Percentiles rank a stretch among this genome's conserved stretches.
phyloP scores from a whole-genome alignment of 2,329 filamentous ascomycete genomes.

The Penicillium sp. region DNA sequence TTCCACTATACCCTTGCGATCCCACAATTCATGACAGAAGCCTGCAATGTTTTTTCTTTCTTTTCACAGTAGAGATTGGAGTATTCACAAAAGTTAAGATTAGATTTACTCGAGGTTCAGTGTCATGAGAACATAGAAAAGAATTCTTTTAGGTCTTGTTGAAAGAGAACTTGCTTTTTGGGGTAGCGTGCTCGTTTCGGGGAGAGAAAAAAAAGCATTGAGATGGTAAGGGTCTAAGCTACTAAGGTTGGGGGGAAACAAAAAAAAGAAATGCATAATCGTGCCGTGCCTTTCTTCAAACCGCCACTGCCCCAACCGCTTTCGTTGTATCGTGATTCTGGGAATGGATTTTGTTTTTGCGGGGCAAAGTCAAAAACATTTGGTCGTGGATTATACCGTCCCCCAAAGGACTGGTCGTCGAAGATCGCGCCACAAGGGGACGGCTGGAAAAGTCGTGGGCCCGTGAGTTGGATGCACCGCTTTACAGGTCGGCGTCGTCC shows the following conservation, averaged over 20 bases:
- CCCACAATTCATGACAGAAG: not conserved
- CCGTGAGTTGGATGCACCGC: slow-evolving; percentile 12
- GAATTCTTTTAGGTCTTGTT: slow-evolving; percentile 13
- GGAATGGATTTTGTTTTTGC: slow-evolving; percentile 25
- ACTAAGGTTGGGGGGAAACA: slow-evolving; percentile 25
- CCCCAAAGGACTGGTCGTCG: not conserved
- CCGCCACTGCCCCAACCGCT: slow-evolving; percentile 31
- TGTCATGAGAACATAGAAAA: not conserved
- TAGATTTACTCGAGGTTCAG: not conserved
- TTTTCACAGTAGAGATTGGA: not conserved
- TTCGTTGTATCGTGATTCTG: slow-evolving; percentile 39
- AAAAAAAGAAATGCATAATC: slow-evolving; percentile 35
- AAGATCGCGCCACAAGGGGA: slow-evolving; percentile 6
- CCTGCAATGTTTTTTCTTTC: not conserved
- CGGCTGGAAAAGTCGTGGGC: slow-evolving; percentile 13
- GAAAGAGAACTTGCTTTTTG: slow-evolving; percentile 23
- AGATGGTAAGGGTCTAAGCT: slow-evolving; percentile 31
- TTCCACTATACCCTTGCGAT: not conserved
- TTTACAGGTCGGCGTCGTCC: slow-evolving; percentile 68
- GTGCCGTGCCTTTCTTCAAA: slow-evolving; percentile 34
- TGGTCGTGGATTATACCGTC: slow-evolving; percentile 11
- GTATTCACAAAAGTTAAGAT: not conserved
- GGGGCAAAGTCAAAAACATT: slow-evolving; percentile 19
- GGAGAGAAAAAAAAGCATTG: slow-evolving; percentile 21
- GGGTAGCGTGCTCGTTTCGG: slow-evolving; percentile 25